A percentile compares a stretch with the other conserved stretches of the same genome.
Conservation (phyloP, 1,284 basidiomycete species). For the Sphaerobolus stellatus region DNA sequence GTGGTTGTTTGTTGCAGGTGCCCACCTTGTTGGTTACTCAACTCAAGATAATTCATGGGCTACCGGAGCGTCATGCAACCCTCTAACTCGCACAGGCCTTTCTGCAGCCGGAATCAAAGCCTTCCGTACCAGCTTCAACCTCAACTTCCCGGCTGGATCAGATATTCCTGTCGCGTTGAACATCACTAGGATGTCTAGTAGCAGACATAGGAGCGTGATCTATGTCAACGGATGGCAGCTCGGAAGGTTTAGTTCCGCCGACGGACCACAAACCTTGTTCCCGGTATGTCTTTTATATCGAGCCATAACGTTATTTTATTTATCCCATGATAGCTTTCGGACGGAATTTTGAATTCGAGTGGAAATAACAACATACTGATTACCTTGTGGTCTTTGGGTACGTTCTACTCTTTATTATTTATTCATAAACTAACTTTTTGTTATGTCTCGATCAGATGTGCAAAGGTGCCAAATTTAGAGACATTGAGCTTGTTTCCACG, state of each 20-base stretch:
- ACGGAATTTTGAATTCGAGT: slow-evolving; percentile 35
- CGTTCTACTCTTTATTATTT: slow-evolving; percentile 15
- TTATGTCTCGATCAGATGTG: slow-evolving; percentile 30
- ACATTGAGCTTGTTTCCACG: slow-evolving; percentile 30
- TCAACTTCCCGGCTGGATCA: slow-evolving; percentile 1
- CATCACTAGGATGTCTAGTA: slow-evolving; percentile 32
- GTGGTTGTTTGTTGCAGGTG: too few species aligned
- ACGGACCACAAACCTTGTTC: slow-evolving; percentile 25
- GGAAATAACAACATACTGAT: slow-evolving; percentile 41
- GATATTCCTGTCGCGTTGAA: slow-evolving; percentile 3
- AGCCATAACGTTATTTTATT: slow-evolving; percentile 25
- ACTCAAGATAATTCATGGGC: too few species aligned
- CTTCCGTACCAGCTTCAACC: slow-evolving; percentile 2
- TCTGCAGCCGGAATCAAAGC: background rate
- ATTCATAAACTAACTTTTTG: background rate
- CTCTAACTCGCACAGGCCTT: slow-evolving; percentile 54
- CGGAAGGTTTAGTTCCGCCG: slow-evolving; percentile 30
- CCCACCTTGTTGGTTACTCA: slow-evolving; percentile 82
- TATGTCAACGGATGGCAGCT: slow-evolving; percentile 48
- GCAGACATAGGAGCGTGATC: slow-evolving; percentile 37
- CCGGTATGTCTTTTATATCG: slow-evolving; percentile 29
- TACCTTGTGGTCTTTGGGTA: slow-evolving; percentile 42
- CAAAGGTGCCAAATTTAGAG: slow-evolving; percentile 36
- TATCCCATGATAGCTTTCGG: slow-evolving; percentile 33
- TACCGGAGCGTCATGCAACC: slow-evolving; percentile 54